Evolutionary conservation across 2,329 filamentous ascomycete species (phyloP).

Genomic region (Pseudogymnoascus sp.): DNA sequence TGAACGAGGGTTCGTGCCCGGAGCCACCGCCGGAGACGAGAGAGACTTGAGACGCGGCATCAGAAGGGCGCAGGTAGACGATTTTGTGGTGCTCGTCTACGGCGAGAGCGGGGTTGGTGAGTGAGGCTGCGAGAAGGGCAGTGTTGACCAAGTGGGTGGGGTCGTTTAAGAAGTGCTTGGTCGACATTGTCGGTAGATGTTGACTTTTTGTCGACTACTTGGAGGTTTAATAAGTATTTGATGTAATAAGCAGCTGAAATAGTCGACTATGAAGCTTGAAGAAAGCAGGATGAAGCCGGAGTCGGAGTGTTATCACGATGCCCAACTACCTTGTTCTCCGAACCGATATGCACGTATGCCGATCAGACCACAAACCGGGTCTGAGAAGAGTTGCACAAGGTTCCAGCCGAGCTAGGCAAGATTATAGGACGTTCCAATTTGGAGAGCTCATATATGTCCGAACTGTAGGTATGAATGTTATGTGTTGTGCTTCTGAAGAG

Average conservation of each 20-base stretch:
- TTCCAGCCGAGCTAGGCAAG: not conserved
- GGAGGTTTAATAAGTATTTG: not conserved
- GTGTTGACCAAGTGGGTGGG: constrained; percentile 69
- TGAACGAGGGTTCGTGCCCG: constrained; percentile 85
- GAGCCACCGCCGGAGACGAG: constrained; percentile 83
- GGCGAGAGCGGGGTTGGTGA: constrained; percentile 76
- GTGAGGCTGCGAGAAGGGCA: constrained; percentile 68
- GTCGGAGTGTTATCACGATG: constrained; percentile 1
- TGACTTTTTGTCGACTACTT: not conserved
- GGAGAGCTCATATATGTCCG: not conserved
- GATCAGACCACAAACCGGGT: constrained; percentile 1
- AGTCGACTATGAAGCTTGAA: not conserved
- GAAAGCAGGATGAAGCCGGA: not conserved
- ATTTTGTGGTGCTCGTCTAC: constrained; percentile 77
- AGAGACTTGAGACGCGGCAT: constrained; percentile 58
- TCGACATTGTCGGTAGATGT: constrained; percentile 35
- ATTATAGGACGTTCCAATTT: not conserved
- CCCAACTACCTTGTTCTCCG: not conserved
- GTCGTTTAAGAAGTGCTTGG: constrained; percentile 87
- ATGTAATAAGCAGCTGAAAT: not conserved
- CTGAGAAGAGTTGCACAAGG: constrained; percentile 1
- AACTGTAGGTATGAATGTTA: not conserved
- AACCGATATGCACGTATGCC: not conserved
- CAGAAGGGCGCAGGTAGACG: constrained; percentile 61
- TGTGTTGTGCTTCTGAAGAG: not conserved